phyloP scores from a whole-genome alignment of 2,329 filamentous ascomycete genomes.

The Fusarium buharicum region DNA sequence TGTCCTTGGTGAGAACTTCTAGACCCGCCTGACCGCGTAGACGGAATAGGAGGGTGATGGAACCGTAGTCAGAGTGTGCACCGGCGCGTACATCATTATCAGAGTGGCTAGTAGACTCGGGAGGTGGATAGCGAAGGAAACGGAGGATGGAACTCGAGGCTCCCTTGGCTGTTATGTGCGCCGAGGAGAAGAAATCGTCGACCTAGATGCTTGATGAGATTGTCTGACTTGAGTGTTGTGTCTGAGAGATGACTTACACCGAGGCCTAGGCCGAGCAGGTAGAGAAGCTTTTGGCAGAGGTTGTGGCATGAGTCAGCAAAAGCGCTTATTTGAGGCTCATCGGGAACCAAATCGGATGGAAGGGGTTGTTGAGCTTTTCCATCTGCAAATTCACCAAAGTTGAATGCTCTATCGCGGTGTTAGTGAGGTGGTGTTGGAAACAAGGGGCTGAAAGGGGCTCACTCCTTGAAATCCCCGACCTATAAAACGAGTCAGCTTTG shows the following conservation, averaged over 20 bases:
- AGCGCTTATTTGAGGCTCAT: slow-evolving; percentile 69
- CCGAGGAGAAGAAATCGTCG: slow-evolving; percentile 64
- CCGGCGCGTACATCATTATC: slow-evolving; percentile 80
- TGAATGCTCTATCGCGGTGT: slow-evolving; percentile 76
- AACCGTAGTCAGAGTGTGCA: slow-evolving; percentile 89
- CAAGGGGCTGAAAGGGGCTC: slow-evolving; percentile 36
- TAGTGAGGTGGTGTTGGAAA: not conserved
- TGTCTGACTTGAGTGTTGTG: slow-evolving; percentile 1
- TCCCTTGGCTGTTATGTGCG: slow-evolving; percentile 58
- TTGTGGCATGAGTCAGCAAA: slow-evolving; percentile 78
- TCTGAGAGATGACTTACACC: slow-evolving; percentile 57
- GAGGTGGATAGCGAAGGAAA: slow-evolving; percentile 77
- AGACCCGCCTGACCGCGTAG: slow-evolving; percentile 85
- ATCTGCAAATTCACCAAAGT: slow-evolving; percentile 81
- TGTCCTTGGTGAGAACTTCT: slow-evolving; percentile 75
- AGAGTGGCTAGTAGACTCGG: slow-evolving; percentile 55
- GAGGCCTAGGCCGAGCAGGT: slow-evolving; percentile 81
- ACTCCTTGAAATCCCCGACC: slow-evolving; percentile 92
- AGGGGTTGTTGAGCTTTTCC: slow-evolving; percentile 81
- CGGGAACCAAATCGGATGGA: slow-evolving; percentile 68
- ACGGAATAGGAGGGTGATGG: slow-evolving; percentile 82
- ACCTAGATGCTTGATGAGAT: slow-evolving; percentile 49
- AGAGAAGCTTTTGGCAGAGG: slow-evolving; percentile 78
- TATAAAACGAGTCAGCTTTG: slow-evolving; percentile 48
- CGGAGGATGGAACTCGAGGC: slow-evolving; percentile 71